Base-by-base conservation (phyloP, 371 early-diverging fungal species). In the Apophysomyces ossiformis region DNA sequence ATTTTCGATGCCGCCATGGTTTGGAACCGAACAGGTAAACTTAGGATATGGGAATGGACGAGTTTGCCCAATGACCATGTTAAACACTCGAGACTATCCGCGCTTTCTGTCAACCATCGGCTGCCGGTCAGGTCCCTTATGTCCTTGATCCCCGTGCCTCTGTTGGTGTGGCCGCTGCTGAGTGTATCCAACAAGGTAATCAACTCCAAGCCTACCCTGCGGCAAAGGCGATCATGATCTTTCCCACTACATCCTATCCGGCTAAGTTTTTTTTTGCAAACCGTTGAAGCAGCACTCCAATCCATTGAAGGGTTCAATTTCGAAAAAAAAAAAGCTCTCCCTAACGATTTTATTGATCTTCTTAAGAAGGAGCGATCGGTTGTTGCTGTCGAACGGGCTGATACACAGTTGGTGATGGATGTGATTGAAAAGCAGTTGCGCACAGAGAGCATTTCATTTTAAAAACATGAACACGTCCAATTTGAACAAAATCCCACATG, bases 111-210 rank as follows among this genome's bases (percentile, higher is more conserved):
- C 79, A 87, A 56, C 82, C 85, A 9, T 60, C 64, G 12, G 65
- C 75, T 35, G 57, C 75, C 15, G 62, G 75, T 5, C 88, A 90
- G 60, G 57, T 68, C 7, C 66, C 84, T 1, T 96, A 96, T 63
- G 79, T 97, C 37, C 86, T 98, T 60, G 98, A 97, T 66, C 99
- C 99, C 18, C 99, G 97, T 70, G 96, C 98, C 1, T 96, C 99
- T 5, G 95, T 97, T 54, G 99, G 97, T 69, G 93, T 97, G 38
- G 81, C 83, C 21, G 93, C 95, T 9, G 95, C 95, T 8, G 92
- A 96, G 61, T 71, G 72, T 7, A 41, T 76, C 1, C 60, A 63
- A 26, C 37, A 74, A 45, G 73, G 76, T 21, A 67, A 69, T 39
- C 63, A 69, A 7, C 44, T 79, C 41, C 56, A 71, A 35, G 64